phyloP scores from a whole-genome alignment of 139 green algal species.

The Chlorella sp. region DNA sequence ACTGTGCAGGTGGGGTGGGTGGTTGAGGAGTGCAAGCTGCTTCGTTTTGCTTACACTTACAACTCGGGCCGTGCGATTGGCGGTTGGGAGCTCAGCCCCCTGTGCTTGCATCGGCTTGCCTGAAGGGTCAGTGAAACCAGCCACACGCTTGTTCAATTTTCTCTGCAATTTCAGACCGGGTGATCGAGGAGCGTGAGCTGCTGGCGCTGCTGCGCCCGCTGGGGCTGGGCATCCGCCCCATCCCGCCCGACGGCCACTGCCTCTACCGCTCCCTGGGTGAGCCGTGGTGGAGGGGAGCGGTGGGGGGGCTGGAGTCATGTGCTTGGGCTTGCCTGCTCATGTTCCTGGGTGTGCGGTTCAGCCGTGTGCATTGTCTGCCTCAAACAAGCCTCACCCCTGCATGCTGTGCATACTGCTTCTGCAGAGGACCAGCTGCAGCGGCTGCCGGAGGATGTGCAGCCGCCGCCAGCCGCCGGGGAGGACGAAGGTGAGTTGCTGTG shows the following conservation, averaged over 20 bases:
- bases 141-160: not conserved
- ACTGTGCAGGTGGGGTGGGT: not conserved
- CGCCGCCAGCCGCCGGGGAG: not conserved
- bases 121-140: not conserved
- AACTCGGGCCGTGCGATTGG: not conserved
- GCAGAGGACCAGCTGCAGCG: slow-evolving; percentile 82
- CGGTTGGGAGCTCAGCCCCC: not conserved
- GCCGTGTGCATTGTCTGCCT: no score
- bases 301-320: no score
- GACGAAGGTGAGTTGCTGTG: not conserved
- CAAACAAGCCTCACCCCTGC: not conserved
- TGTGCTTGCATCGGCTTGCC: not conserved
- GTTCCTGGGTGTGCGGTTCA: no score
- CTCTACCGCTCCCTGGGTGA: slow-evolving; percentile 82
- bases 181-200: slow-evolving; percentile 73
- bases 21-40: not conserved
- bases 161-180: slow-evolving; percentile 51
- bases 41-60: not conserved
- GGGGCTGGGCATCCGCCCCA: slow-evolving; percentile 76
- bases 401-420: not conserved
- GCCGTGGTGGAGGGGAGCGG: no score
- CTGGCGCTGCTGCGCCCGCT: slow-evolving; percentile 65
- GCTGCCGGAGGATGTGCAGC: slow-evolving; percentile 27
- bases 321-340: no score
- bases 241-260: slow-evolving; percentile 94